These are phyloP conservation scores for Margaritispora aquatica DNA, from an alignment of 495 filamentous ascomycete species.

Conservation along the genomic window DNA sequence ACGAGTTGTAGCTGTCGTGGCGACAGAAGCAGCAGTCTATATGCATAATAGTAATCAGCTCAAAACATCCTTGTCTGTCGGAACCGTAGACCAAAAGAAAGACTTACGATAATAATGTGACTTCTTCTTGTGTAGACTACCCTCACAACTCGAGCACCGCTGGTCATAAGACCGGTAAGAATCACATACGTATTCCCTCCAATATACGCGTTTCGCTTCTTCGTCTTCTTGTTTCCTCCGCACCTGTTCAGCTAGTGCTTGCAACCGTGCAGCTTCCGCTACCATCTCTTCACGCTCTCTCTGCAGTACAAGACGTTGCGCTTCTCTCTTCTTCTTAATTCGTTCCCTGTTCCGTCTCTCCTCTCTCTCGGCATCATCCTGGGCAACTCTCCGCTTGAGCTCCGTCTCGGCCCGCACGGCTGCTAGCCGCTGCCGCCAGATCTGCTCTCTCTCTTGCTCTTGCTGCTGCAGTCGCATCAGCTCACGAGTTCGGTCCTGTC, in stretches of 20 bases:
- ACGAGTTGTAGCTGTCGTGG: not conserved
- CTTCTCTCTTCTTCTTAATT: not conserved
- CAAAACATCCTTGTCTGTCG: not conserved
- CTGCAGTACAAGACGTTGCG: not conserved
- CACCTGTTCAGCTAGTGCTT: not conserved
- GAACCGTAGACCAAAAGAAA: not conserved
- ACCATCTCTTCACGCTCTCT: not conserved
- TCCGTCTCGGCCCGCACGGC: not conserved
- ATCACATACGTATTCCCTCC: not conserved
- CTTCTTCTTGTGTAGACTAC: not conserved
- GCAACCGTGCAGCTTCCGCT: not conserved
- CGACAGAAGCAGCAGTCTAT: not conserved
- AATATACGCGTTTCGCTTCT: not conserved
- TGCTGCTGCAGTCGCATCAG: not conserved
- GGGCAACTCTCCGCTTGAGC: not conserved
- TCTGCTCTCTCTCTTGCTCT: not conserved
- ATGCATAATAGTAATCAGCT: not conserved
- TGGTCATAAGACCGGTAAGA: not conserved
- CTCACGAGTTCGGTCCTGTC: not conserved
- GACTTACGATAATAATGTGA: conserved; percentile 2
- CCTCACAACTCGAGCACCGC: not conserved
- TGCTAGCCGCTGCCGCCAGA: not conserved
- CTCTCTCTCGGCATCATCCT: not conserved
- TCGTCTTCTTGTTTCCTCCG: conserved; percentile 3
- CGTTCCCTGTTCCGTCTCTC: not conserved